Conservation (phyloP, 495 filamentous ascomycete species). For the Aspergillus mulundensis region DNA sequence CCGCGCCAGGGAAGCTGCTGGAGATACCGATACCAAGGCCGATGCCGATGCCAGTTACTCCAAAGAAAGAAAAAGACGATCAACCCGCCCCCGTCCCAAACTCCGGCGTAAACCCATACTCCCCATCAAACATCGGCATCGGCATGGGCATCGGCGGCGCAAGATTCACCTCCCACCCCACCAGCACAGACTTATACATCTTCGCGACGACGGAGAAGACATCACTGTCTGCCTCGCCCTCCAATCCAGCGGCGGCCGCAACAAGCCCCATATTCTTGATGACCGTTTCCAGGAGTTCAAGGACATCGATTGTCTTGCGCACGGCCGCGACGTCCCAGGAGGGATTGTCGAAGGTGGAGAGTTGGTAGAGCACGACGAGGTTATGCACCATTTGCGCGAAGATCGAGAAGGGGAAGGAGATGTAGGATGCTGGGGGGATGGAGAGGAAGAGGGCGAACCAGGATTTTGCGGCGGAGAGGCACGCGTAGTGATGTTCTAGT, state of each 20-base stretch:
- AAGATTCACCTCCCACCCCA: conserved; percentile 7
- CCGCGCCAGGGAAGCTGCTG: no score
- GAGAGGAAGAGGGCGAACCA: conserved; percentile 35
- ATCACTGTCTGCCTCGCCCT: conserved; percentile 3
- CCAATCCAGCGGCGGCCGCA: not conserved
- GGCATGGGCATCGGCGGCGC: not conserved
- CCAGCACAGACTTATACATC: conserved; percentile 1
- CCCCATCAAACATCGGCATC: not conserved
- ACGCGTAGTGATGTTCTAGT: conserved; percentile 30
- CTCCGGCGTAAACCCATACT: not conserved
- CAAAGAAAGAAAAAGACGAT: no score
- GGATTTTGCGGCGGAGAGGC: conserved; percentile 34
- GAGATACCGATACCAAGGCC: no score
- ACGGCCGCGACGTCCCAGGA: conserved; percentile 33
- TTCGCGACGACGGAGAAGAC: conserved; percentile 3
- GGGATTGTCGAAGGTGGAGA: conserved; percentile 37
- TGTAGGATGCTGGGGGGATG: conserved; percentile 27
- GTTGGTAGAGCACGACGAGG: conserved; percentile 37
- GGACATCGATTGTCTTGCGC: conserved; percentile 26
- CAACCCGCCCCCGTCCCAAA: not conserved
- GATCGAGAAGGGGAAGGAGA: conserved; percentile 32
- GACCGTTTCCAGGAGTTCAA: conserved; percentile 21
- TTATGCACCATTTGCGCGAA: conserved; percentile 42
- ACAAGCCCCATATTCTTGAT: conserved; percentile 4
- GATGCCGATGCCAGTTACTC: no score